Evolutionary conservation across 805 yeast species (phyloP), one percentile per base, ranked within the genome.

Genomic region (Myxozyma sirexii): DNA sequence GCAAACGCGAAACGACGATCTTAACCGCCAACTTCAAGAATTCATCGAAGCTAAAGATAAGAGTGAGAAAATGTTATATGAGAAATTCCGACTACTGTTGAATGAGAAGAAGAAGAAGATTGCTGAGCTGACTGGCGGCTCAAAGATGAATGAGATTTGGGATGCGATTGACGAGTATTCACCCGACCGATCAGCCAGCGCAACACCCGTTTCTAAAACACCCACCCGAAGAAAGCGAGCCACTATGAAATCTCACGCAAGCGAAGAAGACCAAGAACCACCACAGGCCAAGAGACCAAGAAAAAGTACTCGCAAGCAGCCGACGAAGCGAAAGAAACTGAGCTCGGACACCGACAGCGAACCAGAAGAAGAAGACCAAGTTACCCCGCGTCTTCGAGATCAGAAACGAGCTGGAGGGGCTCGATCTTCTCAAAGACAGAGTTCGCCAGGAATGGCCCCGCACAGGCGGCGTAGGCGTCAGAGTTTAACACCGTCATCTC

Each of bases 101-200:
- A 58, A 58, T 35, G 58, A 48, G 19, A 58, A 58, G 58, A 58
- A 58, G 46, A 27, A 31, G 23, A 50, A 38, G 48, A 57, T 57
- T 12, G 43, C 54, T 19, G 59, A 56, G 21, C 55, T 56, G 4
- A 47, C 46, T 13, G 54, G 35, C 2, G 55, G 17, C 4, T 33
- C 27, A 6, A 35, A 6, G n/a, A 5, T 26, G 23, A n/a, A 41
- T 6, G 31, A 31, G 1, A 21, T 23, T 13, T 41, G 46, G 41
- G 56, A 52, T 4, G 21, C 42, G 29, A 26, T 44, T 2, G 42
- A 26, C 13, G 35, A 23, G 29, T 4, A 27, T 21, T 38, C 26
- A 24, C 12, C 39, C 8, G 47, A 51, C 29, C 5, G 31, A 3
- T 10, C 48, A 12, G 13, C 24, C n/a, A 19, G 6, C 1, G 46